phyloP scores from a whole-genome alignment of 2,329 filamentous ascomycete species.

The Raffaelea albimanens region DNA sequence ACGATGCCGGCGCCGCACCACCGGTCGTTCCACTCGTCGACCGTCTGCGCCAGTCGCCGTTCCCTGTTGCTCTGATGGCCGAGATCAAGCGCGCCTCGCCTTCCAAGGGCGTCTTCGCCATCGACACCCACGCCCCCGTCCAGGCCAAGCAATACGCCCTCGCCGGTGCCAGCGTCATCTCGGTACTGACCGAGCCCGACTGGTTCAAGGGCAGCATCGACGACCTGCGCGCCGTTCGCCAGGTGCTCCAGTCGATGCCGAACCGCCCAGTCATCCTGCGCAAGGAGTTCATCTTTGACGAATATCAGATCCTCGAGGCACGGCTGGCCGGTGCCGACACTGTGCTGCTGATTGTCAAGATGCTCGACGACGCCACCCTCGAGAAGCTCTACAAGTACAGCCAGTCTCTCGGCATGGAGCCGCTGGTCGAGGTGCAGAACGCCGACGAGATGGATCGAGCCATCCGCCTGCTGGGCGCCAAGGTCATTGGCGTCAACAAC shows the following conservation, averaged over 20 bases:
- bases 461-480: conserved; percentile 70
- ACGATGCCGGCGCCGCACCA: conserved; percentile 75
- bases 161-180: conserved; percentile 92
- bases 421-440: conserved; percentile 92
- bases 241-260: conserved; percentile 81
- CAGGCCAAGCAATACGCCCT: conserved; percentile 89
- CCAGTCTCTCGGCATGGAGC: conserved; percentile 87
- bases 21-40: conserved; percentile 73
- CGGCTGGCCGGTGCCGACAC: conserved; percentile 77
- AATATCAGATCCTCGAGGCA: conserved; percentile 96
- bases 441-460: conserved; percentile 86
- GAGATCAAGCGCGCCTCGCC: conserved; percentile 96
- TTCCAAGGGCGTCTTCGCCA: conserved; percentile 88
- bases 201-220: conserved; percentile 99
- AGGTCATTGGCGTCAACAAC: conserved; percentile 96
- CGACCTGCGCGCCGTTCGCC: conserved; percentile 76
- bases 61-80: conserved; percentile 86
- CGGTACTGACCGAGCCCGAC: conserved; percentile 94
- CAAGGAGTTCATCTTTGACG: conserved; percentile 96
- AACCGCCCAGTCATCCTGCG: conserved; percentile 86
- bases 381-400: conserved; percentile 81
- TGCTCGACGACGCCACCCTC: conserved; percentile 71
- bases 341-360: conserved; percentile 93
- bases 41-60: conserved; percentile 71
- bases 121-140: conserved; percentile 76